Evolutionary conservation across 2,329 filamentous ascomycete genomes (phyloP), one percentile per base, ranked within the genome.

Genomic region (Aureobasidium sp.): DNA sequence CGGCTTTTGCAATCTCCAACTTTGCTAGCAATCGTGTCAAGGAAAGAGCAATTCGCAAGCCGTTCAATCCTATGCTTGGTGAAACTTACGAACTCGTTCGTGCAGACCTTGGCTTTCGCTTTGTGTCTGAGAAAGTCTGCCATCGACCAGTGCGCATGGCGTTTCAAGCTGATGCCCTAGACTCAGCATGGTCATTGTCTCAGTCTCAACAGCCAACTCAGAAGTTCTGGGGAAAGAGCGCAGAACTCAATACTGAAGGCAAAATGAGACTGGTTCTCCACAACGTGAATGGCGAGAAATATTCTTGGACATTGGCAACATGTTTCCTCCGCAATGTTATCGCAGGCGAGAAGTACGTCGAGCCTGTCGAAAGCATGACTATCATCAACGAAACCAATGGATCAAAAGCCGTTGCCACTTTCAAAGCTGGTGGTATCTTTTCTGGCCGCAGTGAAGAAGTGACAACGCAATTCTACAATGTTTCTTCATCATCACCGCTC

Each of bases 151-250:
- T 99, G 15, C 87, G 92, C 65, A 85, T 97, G 70, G 94, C 94
- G 6, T 93, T 92, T 78, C 92, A 97, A 74, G 94, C 93, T 5
- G 94, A 99, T 73, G 72, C 70, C 51, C 65, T 74, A 13, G 65
- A 52, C 37, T 71, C 73, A 15, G 80, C 84, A 63, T 99, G 94
- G 94, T 91, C 88, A 2, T 87, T 96, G 65, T 82, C 90, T 0
- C 94, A 97, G 72, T 90, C 88, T 5, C 90, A 94, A 0, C 87
- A 89, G 62, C 94, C 94, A 0, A 88, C 88, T 26, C 93, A 99
- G 72, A 97, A 97, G 72, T 99, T 99, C 78, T 97, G 94, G 94
- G 94, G 94, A 62, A 97, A 97, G 78, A 93, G 88, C 61, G 91
- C 91, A 2, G 94, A 99, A 75, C 85, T 99, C 65, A 94, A 90